These are phyloP conservation scores for Musa beccarii DNA, from an alignment of 176 grass and related monocot genomes.

Conservation along the genomic window DNA sequence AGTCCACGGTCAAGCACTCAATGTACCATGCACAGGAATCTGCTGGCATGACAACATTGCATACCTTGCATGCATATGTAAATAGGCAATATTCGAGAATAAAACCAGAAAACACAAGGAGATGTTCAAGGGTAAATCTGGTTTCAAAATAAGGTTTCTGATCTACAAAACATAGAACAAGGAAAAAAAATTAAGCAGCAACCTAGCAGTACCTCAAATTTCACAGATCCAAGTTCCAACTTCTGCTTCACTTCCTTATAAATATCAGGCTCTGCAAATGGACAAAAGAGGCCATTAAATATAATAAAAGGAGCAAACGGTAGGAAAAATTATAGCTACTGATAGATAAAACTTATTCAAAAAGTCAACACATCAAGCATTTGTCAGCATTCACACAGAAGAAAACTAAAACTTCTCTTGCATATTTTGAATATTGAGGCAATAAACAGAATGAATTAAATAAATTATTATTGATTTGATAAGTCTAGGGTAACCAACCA, in stretches of 20 bases:
- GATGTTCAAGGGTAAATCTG: background rate
- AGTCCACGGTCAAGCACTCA: background rate
- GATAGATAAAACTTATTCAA: too few species aligned
- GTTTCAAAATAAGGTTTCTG: background rate
- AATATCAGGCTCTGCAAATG: conserved; percentile 69
- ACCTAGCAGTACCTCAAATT: conserved; percentile 61
- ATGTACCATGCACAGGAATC: background rate
- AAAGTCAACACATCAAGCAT: too few species aligned
- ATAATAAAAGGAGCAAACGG: background rate
- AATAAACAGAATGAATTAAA: too few species aligned
- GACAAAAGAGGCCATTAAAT: conserved; percentile 15
- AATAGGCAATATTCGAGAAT: background rate
- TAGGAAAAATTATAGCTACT: background rate
- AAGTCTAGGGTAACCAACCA: too few species aligned
- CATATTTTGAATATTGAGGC: too few species aligned
- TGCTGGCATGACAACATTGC: background rate
- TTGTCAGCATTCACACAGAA: too few species aligned
- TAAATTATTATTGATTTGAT: too few species aligned
- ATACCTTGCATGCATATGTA: background rate
- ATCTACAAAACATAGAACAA: too few species aligned
- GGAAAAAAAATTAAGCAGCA: too few species aligned
- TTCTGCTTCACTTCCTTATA: conserved; percentile 92
- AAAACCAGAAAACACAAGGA: background rate
- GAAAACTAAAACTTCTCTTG: too few species aligned
- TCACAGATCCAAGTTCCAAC: conserved; percentile 69